phyloP scores from a whole-genome alignment of 345 rosid species.

The Cardamine occulta region DNA sequence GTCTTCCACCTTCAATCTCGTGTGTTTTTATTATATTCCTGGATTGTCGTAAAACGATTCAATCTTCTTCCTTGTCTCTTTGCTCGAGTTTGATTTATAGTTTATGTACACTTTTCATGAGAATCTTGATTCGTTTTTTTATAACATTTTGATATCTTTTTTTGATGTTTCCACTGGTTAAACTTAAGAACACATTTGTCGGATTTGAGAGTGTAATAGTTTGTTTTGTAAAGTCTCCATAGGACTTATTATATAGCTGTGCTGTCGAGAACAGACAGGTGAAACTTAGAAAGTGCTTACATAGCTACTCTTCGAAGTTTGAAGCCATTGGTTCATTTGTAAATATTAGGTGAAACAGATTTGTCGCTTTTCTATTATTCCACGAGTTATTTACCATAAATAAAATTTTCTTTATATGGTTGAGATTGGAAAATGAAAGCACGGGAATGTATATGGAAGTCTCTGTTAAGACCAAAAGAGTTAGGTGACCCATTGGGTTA shows the following conservation, averaged over 20 bases:
- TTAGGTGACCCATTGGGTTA: constrained; percentile 22
- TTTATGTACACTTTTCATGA: constrained; percentile 34
- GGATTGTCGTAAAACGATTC: constrained; percentile 36
- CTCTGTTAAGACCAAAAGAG: not conserved
- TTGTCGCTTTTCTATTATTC: constrained; percentile 17
- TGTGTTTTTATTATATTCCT: constrained; percentile 22
- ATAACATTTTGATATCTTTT: constrained; percentile 22
- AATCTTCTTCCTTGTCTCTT: constrained; percentile 15
- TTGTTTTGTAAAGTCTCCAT: not conserved
- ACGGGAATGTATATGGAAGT: not conserved
- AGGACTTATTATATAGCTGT: not conserved
- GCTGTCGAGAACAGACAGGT: not conserved
- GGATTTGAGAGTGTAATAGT: constrained; percentile 8
- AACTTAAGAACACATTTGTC: constrained; percentile 9
- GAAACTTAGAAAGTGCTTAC: not conserved
- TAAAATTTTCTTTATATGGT: not conserved
- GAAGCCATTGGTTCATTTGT: constrained; percentile 15
- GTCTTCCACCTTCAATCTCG: constrained; percentile 30
- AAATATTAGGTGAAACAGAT: constrained; percentile 15
- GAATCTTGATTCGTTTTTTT: constrained; percentile 23
- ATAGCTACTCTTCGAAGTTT: not conserved
- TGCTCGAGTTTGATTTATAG: constrained; percentile 39
- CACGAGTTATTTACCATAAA: not conserved
- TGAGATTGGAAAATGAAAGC: constrained; percentile 34
- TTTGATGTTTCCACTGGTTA: not conserved